Conservation (phyloP, 179 eudicot species). For the Beta lomatogona region DNA sequence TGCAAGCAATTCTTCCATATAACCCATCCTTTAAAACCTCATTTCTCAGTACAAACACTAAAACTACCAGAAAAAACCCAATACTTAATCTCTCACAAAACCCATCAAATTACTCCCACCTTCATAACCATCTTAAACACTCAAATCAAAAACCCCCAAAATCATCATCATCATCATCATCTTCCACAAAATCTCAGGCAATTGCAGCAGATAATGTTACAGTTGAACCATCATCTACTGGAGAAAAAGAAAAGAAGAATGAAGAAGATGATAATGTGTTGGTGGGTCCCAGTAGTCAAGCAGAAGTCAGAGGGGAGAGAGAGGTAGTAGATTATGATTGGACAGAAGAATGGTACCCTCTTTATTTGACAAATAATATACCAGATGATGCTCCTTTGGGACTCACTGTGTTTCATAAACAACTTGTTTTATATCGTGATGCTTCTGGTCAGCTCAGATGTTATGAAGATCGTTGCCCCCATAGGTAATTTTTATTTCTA, state of each 20-base stretch:
- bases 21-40: no score
- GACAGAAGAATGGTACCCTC: slow-evolving; percentile 95
- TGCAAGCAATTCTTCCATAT: no score
- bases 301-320: slow-evolving; percentile 18
- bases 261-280: slow-evolving; percentile 28
- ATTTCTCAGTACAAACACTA: no score
- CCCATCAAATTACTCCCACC: no score
- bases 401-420: slow-evolving; percentile 78
- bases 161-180: background rate
- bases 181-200: background rate
- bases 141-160: slow-evolving; percentile 8
- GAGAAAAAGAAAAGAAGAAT: slow-evolving; percentile 28
- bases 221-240: slow-evolving; percentile 14
- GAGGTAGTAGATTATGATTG: slow-evolving; percentile 65
- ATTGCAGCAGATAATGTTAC: slow-evolving; percentile 24
- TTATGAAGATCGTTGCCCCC: slow-evolving; percentile 90
- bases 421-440: slow-evolving; percentile 75
- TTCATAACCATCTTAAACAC: no score
- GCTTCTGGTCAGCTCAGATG: slow-evolving; percentile 63
- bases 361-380: slow-evolving; percentile 64
- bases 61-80: no score
- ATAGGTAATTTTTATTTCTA: slow-evolving; percentile 46
- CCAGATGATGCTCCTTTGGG: slow-evolving; percentile 97
- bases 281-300: no score
- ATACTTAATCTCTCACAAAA: no score